Evolutionary conservation across 257 asterid genomes (phyloP), one percentile per base, ranked within the genome.

Genomic region (Solanum appendiculatum): DNA sequence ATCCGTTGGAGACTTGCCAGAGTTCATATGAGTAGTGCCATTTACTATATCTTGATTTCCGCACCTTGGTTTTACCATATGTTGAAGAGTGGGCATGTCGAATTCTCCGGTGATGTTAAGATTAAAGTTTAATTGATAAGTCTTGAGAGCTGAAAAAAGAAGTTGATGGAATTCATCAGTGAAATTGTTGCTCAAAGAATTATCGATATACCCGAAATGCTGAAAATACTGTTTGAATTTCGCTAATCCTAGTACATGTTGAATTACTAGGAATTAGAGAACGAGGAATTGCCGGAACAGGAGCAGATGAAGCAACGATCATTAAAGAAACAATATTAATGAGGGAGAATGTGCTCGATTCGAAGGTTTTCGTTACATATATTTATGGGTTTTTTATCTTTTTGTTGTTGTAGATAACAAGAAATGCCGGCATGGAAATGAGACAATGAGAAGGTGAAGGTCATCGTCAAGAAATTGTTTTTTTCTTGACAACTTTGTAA

Each of bases 121-220:
- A 86, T 94, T 95, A 93, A 96, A 96, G 56, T 96, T 96, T 34
- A 78, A 89, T 90, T 95, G 98, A 90, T 96, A 96, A 40, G 84
- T 88, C 51, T 87, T 94, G 74, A 96, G 82, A 48, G 99, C 98
- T 42, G 84, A 27, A 44, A 92, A 93, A 60, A 94, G 86, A 40
- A 56, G 70, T 2, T 89, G 21, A 87, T 96, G 98, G 86, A 94
- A 96, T 3, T 95, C 92, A 77, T 96, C 95, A 83, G 93, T 87
- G 89, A 93, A 93, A 86, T 93, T 87, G 0, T 82, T n/a, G 89
- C 66, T 82, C 3, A 94, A 85, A 1, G 64, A n/a, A 86, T 89
- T 6, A 51, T 51, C 88, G n/a, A 92, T 90, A 89, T 95, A 96
- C 39, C 98, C 99, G 75, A 96, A 96, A 3, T 70, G 88, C 34